These are phyloP conservation scores for Leccinum olivaceopallidum DNA, from an alignment of 768 basidiomycete genomes.

Conservation along the genomic window DNA sequence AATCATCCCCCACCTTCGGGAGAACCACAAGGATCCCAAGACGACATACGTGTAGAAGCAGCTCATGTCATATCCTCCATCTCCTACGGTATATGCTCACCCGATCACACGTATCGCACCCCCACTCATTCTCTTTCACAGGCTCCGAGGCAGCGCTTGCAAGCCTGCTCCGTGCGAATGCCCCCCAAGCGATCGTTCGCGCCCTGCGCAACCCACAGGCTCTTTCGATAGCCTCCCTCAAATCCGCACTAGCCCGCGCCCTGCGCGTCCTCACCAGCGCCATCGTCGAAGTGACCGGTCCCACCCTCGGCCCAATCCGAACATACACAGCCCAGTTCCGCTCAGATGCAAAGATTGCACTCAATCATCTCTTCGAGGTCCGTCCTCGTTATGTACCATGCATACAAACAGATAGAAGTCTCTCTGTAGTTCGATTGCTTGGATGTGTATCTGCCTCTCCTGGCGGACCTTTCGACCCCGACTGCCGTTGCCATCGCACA, in stretches of 20 bases:
- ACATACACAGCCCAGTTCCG: slow-evolving; percentile 38
- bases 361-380: slow-evolving; percentile 64
- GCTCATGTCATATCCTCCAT: slow-evolving; percentile 76
- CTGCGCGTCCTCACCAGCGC: slow-evolving; percentile 59
- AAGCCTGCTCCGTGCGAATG: slow-evolving; percentile 56
- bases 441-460: slow-evolving; percentile 67
- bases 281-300: slow-evolving; percentile 68
- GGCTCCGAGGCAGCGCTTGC: slow-evolving; percentile 63
- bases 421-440: slow-evolving; percentile 53
- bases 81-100: slow-evolving; percentile 52
- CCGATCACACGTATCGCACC: background rate
- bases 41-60: slow-evolving; percentile 66
- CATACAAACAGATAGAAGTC: background rate
- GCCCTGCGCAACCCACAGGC: slow-evolving; percentile 49
- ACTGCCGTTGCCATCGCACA: slow-evolving; percentile 55
- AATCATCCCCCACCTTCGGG: slow-evolving; percentile 39
- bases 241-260: slow-evolving; percentile 62
- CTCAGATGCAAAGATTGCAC: slow-evolving; percentile 53
- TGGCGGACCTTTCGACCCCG: slow-evolving; percentile 45
- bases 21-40: slow-evolving; percentile 40
- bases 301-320: slow-evolving; percentile 63
- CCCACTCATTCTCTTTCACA: slow-evolving; percentile 22
- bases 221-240: slow-evolving; percentile 41
- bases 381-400: background rate
- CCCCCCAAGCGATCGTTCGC: slow-evolving; percentile 59